These are phyloP conservation scores for Lentinula aciculospora DNA, from an alignment of 768 basidiomycete species.

Conservation along the genomic window DNA sequence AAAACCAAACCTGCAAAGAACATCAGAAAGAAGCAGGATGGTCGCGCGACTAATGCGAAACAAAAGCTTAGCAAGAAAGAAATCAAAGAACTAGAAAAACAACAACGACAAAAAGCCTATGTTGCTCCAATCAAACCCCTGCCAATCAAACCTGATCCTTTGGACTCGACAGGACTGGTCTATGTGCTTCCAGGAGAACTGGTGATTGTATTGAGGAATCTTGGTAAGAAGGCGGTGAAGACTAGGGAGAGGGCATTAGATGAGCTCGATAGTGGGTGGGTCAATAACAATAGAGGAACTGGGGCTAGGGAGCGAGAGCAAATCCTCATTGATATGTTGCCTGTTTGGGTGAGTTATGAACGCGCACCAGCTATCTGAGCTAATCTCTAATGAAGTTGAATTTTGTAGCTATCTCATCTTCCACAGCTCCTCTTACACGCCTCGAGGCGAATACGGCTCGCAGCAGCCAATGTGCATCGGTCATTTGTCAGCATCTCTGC, in stretches of 20 bases:
- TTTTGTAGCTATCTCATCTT: constrained; percentile 73
- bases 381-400: constrained; percentile 2
- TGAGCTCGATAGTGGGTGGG: constrained; percentile 68
- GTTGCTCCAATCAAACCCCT: constrained; percentile 80
- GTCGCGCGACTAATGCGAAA: not conserved
- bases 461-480: constrained; percentile 56
- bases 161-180: constrained; percentile 78
- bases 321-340: constrained; percentile 56
- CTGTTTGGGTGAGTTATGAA: constrained; percentile 78
- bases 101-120: constrained; percentile 80
- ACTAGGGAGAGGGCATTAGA: constrained; percentile 85
- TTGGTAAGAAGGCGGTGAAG: constrained; percentile 86
- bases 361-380: constrained; percentile 3
- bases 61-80: constrained; percentile 42
- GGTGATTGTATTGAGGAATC: constrained; percentile 69
- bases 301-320: constrained; percentile 34
- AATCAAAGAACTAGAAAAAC: constrained; percentile 49
- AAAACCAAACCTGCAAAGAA: not conserved
- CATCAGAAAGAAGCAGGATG: not conserved
- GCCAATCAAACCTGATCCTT: constrained; percentile 73
- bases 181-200: constrained; percentile 74
- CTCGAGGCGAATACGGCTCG: constrained; percentile 64
- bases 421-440: constrained; percentile 77
- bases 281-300: constrained; percentile 40
- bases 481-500: constrained; percentile 54